Evolutionary conservation across 2,329 filamentous ascomycete species (phyloP).

Genomic region (Pyricularia grisea): DNA sequence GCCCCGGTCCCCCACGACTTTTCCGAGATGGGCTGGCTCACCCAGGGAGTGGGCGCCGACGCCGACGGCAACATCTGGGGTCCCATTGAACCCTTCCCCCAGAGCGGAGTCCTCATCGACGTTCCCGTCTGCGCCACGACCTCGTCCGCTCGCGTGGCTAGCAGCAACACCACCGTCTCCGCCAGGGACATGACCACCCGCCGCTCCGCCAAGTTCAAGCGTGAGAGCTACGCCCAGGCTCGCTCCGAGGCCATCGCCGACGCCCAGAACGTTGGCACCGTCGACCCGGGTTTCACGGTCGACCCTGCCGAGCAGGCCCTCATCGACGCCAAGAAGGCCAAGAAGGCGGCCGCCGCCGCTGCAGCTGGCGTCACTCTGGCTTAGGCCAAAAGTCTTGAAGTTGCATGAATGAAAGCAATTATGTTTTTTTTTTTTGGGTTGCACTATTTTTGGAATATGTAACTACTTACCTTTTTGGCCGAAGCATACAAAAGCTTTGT

Average conservation of each 20-base stretch:
- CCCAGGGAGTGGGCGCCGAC: constrained; percentile 23
- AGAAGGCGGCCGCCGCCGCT: background rate
- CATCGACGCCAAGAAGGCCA: background rate
- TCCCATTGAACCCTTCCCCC: constrained; percentile 25
- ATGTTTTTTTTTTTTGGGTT: background rate
- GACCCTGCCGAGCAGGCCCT: background rate
- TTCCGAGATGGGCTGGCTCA: constrained; percentile 24
- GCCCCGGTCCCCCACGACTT: constrained; percentile 24
- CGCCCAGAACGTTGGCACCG: constrained; percentile 9
- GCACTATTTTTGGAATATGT: background rate
- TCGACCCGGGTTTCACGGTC: constrained; percentile 6
- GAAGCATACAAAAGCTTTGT: background rate
- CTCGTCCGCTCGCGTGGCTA: background rate
- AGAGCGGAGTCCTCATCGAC: constrained; percentile 23
- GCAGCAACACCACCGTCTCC: background rate
- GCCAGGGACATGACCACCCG: background rate
- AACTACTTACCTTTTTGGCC: background rate
- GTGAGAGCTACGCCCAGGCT: background rate
- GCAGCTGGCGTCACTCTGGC: background rate
- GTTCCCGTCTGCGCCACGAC: constrained; percentile 10
- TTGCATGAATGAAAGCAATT: background rate
- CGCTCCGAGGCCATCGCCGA: constrained; percentile 9
- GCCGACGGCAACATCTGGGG: constrained; percentile 25
- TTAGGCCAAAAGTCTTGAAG: background rate
- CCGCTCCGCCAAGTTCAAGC: background rate